Conservation (phyloP, 495 filamentous ascomycete species). For the Astrothelium macrocarpum region DNA sequence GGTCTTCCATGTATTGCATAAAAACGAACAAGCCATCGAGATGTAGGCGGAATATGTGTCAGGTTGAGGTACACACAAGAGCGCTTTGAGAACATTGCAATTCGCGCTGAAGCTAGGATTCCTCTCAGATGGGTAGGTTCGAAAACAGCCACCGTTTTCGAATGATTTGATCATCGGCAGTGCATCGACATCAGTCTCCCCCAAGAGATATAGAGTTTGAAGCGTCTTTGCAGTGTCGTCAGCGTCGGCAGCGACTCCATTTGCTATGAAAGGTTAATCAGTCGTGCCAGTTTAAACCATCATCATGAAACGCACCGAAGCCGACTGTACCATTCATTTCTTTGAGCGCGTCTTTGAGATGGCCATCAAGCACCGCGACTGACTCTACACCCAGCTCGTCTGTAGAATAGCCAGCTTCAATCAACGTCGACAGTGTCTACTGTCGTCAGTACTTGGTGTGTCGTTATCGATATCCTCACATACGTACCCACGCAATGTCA, state of each 20-base stretch:
- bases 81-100: not conserved
- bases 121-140: not conserved
- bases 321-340: not conserved
- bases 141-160: not conserved
- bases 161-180: not conserved
- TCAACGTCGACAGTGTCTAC: conserved; percentile 12
- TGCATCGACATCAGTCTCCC: not conserved
- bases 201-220: not conserved
- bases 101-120: not conserved
- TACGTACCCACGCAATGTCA: conserved; percentile 31
- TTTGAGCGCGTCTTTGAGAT: not conserved
- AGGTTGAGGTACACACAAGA: too few species aligned
- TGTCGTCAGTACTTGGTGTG: not conserved
- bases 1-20: not conserved
- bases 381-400: not conserved
- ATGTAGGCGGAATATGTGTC: too few species aligned
- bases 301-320: not conserved
- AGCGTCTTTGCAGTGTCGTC: not conserved
- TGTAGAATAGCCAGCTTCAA: not conserved
- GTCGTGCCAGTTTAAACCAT: not conserved
- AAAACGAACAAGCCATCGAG: not conserved
- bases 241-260: conserved; percentile 22
- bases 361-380: not conserved
- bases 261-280: not conserved
- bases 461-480: not conserved